Evolutionary conservation across 805 yeast species (phyloP), one percentile per base, ranked within the genome.

Genomic region (Saturnispora galanensis): DNA sequence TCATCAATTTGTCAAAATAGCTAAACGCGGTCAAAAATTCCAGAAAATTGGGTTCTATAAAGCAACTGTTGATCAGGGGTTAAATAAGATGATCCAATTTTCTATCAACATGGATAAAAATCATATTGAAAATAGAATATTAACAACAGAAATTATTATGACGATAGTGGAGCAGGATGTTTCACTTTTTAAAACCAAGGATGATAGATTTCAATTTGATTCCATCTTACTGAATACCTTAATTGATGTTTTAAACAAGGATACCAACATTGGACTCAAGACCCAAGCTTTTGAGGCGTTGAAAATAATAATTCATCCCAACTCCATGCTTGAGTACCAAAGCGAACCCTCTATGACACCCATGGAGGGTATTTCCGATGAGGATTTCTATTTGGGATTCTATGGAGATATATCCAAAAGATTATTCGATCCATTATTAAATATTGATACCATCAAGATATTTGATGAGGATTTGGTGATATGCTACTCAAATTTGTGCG

Each of bases 271-370:
- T 5, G 94, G 95, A 0, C 63, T 88, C 42, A 80, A 83, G 56
- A 76, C 84, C 6, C 96, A 88, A 59, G 83, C 89, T 0, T 79
- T 76, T 50, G 96, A 88, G 62, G 95, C 96, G 1, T 62, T 89
- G 40, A 80, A 80, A 56, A 77, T 80, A 2, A 62, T 89, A 31
- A 66, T 89, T 11, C 89, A 84, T 55, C 80, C 85, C 1, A 63
- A 49, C 7, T 57, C 52, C 38, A 17, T 52, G 4, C 37, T 41
- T 10, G 47, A 48, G 2, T 15, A 38, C 3, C 37, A 46, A n/a
- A 31, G 40, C 10, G 51, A 54, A 7, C 50, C 60, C 3, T 49
- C 48, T 8, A 26, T 47, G 5, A 39, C 48, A 3, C 51, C 49
- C 18, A 60, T 54, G 9, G 63, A 60, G n/a, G 59, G 57, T n/a